Base-by-base conservation (phyloP, 371 early-diverging fungal genomes). In the Entomophthora muscae region DNA sequence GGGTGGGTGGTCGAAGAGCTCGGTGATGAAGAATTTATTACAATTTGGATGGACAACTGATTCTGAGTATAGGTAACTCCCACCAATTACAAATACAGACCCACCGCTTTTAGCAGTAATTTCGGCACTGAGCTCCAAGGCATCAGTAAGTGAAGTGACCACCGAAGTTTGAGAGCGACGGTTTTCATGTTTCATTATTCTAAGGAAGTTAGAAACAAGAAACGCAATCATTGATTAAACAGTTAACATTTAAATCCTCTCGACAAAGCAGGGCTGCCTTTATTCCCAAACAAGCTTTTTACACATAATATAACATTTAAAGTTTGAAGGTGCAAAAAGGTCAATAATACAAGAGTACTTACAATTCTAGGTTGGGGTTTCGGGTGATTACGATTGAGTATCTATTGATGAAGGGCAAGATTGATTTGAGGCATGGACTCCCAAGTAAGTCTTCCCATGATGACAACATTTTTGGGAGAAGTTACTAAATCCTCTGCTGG, bases 361-460 rank as follows among this genome's bases (percentile, higher is more conserved):
- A 63, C 63, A 53, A 10, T 54, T 54, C 2, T 21, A 30, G 54
- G 24, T 63, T 30, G 2, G 53, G 53, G 27, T 63, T 52, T 32
- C 63, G 33, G 17, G 63, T 23, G n/a, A 63, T 27, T 10, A 63
- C 31, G n/a, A 63, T 63, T 53, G 22, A 53, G 17, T 21, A n/a
- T 5, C 63, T 3, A n/a, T 63, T 63, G 12, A 17, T 26, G 5
- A 63, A 63, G 31, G 63, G 63, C 54, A 52, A 27, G n/a, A 54
- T n/a, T 5, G 23, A 17, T 53, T 29, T 29, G 17, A n/a, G 63
- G 63, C 26, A 63, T 27, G 29, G 30, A 53, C 32, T 63, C 63
- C 63, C 63, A 63, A 53, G 53, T 54, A 31, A 24, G 17, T 32
- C 63, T 53, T 13, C 63, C 63, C 63, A 63, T 63, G 52, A 63